Base-by-base conservation (phyloP, 345 rosid genomes). In the Pistacia vera region DNA sequence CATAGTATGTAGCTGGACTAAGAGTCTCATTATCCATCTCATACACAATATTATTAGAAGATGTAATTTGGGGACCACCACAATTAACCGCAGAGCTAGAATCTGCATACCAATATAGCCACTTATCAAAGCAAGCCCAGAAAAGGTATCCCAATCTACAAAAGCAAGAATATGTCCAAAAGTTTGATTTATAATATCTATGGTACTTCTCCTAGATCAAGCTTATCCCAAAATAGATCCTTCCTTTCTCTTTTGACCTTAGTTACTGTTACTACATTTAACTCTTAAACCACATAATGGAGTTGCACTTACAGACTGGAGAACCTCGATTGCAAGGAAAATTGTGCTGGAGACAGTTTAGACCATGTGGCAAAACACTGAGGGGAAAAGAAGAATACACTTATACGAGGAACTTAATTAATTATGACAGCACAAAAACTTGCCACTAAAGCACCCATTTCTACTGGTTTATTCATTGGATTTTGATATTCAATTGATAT, bases 321-420 rank as follows among this genome's bases (percentile, higher is more conserved):
- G 72, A 2, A 51, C 81, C 91, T 63, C 85, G 83, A 78, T 83
- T 78, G 85, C 97, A 92, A 25, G 82, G 89, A 78, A 94, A 92
- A 66, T 80, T 72, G 61, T 71, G 78, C 70, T 94, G 97, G 70
- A 94, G 92, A 77, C 98, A 94, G 72, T 78, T 75, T 73, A 94
- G 80, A 33, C 94, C 90, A 0, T 83, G 78, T 11, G 87, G 81
- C 72, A 80, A 75, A 80, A 68, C 71, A 36, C 92, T 85, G 74
- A 65, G 72, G 84, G 94, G 75, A 48, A 25, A 71, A 72, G 77
- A 75, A 70, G 33, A 16, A 25, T 25, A 25, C 4, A 59, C 2
- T 41, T 41, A 8, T 17, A 58, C 8, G 9, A 58, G 9, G 82
- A 4, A 41, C 46, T 41, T 41, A 41, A 41, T 41, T 41, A 41